phyloP scores from a whole-genome alignment of 352 stramenopile species.

The Phytophthora cactorum region DNA sequence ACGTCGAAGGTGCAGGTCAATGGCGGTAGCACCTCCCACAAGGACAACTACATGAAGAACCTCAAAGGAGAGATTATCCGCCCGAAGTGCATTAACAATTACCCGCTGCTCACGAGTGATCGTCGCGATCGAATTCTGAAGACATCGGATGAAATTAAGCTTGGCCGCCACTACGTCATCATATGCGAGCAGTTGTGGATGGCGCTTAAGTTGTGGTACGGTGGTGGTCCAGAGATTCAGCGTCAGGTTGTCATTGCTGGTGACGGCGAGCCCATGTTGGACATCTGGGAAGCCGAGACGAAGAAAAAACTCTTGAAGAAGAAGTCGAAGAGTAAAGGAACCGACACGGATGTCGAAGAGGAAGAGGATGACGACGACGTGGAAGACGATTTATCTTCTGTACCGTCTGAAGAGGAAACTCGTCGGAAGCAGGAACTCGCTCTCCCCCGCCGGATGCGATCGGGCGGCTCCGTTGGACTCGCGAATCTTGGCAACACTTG shows the following conservation, averaged over 20 bases:
- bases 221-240: conserved; percentile 87
- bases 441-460: conserved; percentile 78
- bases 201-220: conserved; percentile 92
- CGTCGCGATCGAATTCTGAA: conserved; percentile 75
- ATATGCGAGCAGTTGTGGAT: conserved; percentile 90
- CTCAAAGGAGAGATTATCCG: conserved; percentile 81
- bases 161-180: conserved; percentile 86
- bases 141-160: conserved; percentile 75
- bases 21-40: conserved; percentile 34
- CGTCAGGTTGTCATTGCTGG: conserved; percentile 78
- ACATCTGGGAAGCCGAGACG: conserved; percentile 79
- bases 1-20: conserved; percentile 47
- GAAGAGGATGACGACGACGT: conserved; percentile 46
- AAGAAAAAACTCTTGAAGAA: conserved; percentile 64
- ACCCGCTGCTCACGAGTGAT: conserved; percentile 71
- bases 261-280: conserved; percentile 65
- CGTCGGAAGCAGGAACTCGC: conserved; percentile 60
- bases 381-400: conserved; percentile 42
- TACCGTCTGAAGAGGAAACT: conserved; percentile 63
- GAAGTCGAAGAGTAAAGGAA: conserved; percentile 45
- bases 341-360: conserved; percentile 39
- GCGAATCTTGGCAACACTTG: conserved; percentile 96
- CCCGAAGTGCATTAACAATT: conserved; percentile 88
- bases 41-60: conserved; percentile 78
- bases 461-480: conserved; percentile 76